phyloP scores from a whole-genome alignment of 768 basidiomycete genomes.

The Russula griseocarnosa region DNA sequence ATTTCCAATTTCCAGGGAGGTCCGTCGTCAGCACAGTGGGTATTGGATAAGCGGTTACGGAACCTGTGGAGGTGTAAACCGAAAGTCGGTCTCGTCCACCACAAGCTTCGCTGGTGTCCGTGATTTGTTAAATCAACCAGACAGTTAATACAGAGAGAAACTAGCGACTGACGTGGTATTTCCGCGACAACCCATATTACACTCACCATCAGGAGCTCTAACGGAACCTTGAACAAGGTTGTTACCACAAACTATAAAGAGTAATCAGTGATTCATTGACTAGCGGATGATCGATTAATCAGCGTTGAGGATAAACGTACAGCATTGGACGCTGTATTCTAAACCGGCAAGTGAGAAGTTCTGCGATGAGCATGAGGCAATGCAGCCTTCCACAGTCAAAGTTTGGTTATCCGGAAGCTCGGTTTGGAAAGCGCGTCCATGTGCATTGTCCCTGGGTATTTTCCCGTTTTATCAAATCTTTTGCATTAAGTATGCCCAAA shows the following conservation, averaged over 20 bases:
- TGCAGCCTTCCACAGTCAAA: slow-evolving; percentile 61
- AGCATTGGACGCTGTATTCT: slow-evolving; percentile 55
- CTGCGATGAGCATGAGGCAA: slow-evolving; percentile 49
- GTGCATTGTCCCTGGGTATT: slow-evolving; percentile 47
- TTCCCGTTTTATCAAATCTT: slow-evolving; percentile 1
- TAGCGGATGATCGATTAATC: neutral
- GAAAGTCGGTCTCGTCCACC: slow-evolving; percentile 72
- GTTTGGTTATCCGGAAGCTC: slow-evolving; percentile 38
- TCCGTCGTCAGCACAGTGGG: slow-evolving; percentile 51
- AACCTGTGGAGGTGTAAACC: slow-evolving; percentile 54
- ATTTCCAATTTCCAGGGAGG: slow-evolving; percentile 61
- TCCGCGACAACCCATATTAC: slow-evolving; percentile 73
- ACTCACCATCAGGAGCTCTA: slow-evolving; percentile 45
- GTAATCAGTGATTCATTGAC: neutral
- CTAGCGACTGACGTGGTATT: slow-evolving; percentile 49
- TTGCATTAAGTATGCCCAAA: neutral
- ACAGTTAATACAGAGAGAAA: neutral
- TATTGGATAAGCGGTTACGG: slow-evolving; percentile 53
- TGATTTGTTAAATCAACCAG: slow-evolving; percentile 20
- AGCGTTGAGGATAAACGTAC: slow-evolving; percentile 37
- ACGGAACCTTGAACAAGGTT: slow-evolving; percentile 59
- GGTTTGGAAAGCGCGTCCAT: slow-evolving; percentile 56
- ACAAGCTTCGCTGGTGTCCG: slow-evolving; percentile 52
- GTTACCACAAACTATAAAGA: slow-evolving; percentile 62
- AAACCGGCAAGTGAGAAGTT: slow-evolving; percentile 63